A percentile compares a stretch with the other conserved stretches of the same genome.
Evolutionary conservation across 495 filamentous ascomycete genomes (phyloP).

Genomic region (Neurospora sp.): DNA sequence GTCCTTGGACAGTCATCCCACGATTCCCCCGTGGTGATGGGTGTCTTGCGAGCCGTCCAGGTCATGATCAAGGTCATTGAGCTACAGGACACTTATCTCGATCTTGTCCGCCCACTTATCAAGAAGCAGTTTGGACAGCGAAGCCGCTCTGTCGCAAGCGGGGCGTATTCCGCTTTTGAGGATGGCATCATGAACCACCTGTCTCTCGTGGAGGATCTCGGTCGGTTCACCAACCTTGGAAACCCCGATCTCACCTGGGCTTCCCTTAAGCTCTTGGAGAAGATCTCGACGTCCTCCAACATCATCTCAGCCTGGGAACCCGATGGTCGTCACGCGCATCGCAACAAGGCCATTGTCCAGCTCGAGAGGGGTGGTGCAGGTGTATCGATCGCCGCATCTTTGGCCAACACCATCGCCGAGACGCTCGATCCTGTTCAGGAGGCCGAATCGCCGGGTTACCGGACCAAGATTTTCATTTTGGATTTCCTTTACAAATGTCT

Average conservation of each 20-base stretch:
- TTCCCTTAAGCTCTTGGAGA: slow-evolving; percentile 72
- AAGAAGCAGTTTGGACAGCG: slow-evolving; percentile 31
- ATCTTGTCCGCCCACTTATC: slow-evolving; percentile 70
- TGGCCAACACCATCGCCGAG: slow-evolving; percentile 53
- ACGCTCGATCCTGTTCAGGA: slow-evolving; percentile 55
- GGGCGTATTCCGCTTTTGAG: slow-evolving; percentile 74
- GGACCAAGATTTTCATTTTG: slow-evolving; percentile 67
- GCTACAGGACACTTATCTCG: slow-evolving; percentile 82
- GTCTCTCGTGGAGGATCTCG: slow-evolving; percentile 62
- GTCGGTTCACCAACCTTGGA: slow-evolving; percentile 71
- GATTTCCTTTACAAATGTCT: slow-evolving; percentile 75
- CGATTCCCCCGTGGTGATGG: slow-evolving; percentile 65
- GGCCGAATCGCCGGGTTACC: slow-evolving; percentile 52
- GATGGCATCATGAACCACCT: slow-evolving; percentile 81
- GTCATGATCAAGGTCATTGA: slow-evolving; percentile 72
- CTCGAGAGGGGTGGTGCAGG: slow-evolving; percentile 61
- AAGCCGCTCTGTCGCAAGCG: slow-evolving; percentile 49
- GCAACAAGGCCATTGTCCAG: slow-evolving; percentile 70
- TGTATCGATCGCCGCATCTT: slow-evolving; percentile 55
- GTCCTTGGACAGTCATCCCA: slow-evolving; percentile 55
- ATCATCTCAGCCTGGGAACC: slow-evolving; percentile 50
- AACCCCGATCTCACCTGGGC: slow-evolving; percentile 64
- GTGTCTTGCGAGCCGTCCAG: slow-evolving; percentile 63
- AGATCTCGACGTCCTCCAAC: slow-evolving; percentile 70
- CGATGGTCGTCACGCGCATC: slow-evolving; percentile 41